phyloP scores from a whole-genome alignment of 192 early-diverging fungal species.

The Gonapodya prolifera region DNA sequence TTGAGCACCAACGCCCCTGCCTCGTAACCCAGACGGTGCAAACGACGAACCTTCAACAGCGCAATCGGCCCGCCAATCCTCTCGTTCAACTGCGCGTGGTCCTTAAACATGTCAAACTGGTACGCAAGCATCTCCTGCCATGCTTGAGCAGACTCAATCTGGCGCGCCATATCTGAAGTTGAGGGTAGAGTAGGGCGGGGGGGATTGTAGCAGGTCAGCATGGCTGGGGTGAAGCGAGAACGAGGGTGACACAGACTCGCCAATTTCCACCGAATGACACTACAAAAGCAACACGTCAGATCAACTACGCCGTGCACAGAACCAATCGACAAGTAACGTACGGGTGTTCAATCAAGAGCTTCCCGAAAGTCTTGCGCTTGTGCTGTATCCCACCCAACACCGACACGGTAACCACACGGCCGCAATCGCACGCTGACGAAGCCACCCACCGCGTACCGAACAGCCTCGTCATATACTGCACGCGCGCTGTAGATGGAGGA shows the following conservation, averaged over 20 bases:
- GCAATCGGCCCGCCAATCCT: constrained; percentile 79
- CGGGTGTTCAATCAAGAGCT: constrained; percentile 71
- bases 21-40: constrained; percentile 60
- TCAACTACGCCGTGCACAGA: too few species aligned
- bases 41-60: constrained; percentile 46
- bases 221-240: too few species aligned
- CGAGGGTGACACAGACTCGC: neutral
- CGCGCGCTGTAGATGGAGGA: neutral
- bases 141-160: constrained; percentile 73
- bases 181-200: constrained; percentile 16
- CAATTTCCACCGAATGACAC: neutral
- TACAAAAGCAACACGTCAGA: too few species aligned
- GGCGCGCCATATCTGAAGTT: constrained; percentile 66
- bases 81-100: constrained; percentile 45
- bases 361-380: constrained; percentile 80
- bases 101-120: constrained; percentile 52
- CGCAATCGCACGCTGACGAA: neutral
- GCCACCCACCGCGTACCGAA: neutral
- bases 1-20: constrained; percentile 49
- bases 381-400: constrained; percentile 12
- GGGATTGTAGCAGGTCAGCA: constrained; percentile 7
- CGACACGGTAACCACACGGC: neutral
- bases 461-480: neutral
- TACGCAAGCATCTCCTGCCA: constrained; percentile 72
- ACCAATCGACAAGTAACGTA: too few species aligned